Conservation (phyloP, 2,329 filamentous ascomycete genomes). For the Dactylonectria estremocensis region DNA sequence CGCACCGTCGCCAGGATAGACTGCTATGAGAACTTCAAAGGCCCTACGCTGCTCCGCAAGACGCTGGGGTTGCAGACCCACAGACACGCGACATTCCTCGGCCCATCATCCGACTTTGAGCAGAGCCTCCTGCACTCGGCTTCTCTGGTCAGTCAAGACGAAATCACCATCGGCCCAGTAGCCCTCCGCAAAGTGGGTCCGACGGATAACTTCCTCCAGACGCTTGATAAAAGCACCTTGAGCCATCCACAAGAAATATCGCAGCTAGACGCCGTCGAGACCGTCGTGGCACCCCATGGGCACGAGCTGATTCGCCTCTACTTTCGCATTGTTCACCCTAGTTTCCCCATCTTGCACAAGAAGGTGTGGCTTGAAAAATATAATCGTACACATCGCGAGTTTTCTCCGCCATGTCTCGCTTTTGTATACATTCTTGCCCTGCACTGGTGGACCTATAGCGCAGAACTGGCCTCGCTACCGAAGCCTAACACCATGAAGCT, state of each 20-base stretch:
- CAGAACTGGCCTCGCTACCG: slow-evolving; percentile 39
- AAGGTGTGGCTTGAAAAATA: slow-evolving; percentile 69
- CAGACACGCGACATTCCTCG: slow-evolving; percentile 10
- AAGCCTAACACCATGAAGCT: slow-evolving; percentile 57
- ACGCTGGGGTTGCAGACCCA: slow-evolving; percentile 14
- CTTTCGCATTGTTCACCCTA: slow-evolving; percentile 68
- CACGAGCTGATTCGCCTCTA: slow-evolving; percentile 71
- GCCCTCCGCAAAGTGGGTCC: slow-evolving; percentile 9
- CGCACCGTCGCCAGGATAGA: slow-evolving; percentile 15
- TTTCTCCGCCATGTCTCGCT: slow-evolving; percentile 65
- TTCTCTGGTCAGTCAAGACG: slow-evolving; percentile 9
- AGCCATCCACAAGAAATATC: slow-evolving; percentile 17
- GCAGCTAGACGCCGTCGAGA: slow-evolving; percentile 62
- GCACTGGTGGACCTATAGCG: slow-evolving; percentile 54
- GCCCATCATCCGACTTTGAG: slow-evolving; percentile 17
- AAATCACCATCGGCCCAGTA: slow-evolving; percentile 13
- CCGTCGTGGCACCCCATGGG: slow-evolving; percentile 70
- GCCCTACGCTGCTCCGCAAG: slow-evolving; percentile 17
- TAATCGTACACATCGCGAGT: slow-evolving; percentile 64
- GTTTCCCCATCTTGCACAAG: slow-evolving; percentile 66
- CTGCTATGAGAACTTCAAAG: slow-evolving; percentile 19
- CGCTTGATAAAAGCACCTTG: slow-evolving; percentile 15
- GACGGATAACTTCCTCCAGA: slow-evolving; percentile 16
- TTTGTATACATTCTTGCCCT: slow-evolving; percentile 68
- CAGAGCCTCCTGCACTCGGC: slow-evolving; percentile 12